Evolutionary conservation across 2,329 filamentous ascomycete genomes (phyloP), one percentile per base, ranked within the genome.

Genomic region (Hypoxylon sp.): DNA sequence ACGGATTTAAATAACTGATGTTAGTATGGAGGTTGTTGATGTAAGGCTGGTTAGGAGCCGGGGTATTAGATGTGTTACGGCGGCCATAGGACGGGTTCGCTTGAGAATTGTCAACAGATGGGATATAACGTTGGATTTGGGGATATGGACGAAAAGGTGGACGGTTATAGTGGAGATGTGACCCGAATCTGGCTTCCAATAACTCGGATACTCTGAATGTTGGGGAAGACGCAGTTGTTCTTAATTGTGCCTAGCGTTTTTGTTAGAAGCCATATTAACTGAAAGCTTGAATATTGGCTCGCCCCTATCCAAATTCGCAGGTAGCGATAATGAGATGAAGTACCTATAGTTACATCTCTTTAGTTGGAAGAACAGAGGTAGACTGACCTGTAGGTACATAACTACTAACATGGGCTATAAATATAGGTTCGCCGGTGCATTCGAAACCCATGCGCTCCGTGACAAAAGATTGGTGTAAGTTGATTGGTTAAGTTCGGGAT

Each of bases 401-500:
- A 26, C 5, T 26, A 5, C 26, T 29, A 29, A 29, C 26, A 29
- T 31, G 1, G 8, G 2, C 29, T 31, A 31, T 31, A 31, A 31
- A 31, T 31, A 31, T 31, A 31, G 29, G 29, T 46, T 47, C 35
- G n/a, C 35, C 35, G 24, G n/a, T 10, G 22, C 8, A n/a, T n/a
- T n/a, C n/a, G n/a, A n/a, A n/a, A 35, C 24, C 22, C 11, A 13
- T 24, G 35, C 19, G 4, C 24, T 42, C 33, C 33, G 6, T 52
- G 35, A 13, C 46, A 29, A 29, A 13, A 9, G 29, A 48, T 64
- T 29, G 61, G 64, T 76, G 73, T 76, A 75, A 76, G 73, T 71
- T 74, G 74, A 76, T 76, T 76, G 74, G 74, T 37, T 50, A 52
- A 52, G 19, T 35, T 4, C 14, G 44, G 22, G 11, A 33, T n/a